Conservation (phyloP, 495 filamentous ascomycete species). For the Penicillium cosmopolitanum region DNA sequence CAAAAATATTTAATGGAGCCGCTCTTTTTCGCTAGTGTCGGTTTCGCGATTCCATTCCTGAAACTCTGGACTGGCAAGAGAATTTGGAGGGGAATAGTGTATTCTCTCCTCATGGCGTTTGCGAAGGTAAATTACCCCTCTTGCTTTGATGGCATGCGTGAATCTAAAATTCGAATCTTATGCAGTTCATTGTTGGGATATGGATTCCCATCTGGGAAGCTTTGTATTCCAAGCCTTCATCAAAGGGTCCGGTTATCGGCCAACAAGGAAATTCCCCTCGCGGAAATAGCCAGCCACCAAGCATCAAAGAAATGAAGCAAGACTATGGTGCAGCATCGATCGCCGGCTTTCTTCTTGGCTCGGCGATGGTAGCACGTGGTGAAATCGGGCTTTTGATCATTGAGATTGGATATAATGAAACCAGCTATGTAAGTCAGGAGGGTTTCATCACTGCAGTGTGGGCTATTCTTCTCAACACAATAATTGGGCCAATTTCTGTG, state of each 20-base stretch:
- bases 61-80: constrained; percentile 63
- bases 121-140: constrained; percentile 51
- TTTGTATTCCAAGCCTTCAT: neutral
- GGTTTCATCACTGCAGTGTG: constrained; percentile 68
- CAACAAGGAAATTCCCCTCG: neutral
- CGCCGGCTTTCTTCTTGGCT: constrained; percentile 52
- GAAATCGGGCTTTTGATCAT: constrained; percentile 80
- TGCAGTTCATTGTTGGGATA: constrained; percentile 34
- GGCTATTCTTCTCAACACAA: constrained; percentile 75
- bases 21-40: constrained; percentile 73
- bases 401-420: constrained; percentile 58
- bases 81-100: constrained; percentile 71
- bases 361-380: constrained; percentile 72
- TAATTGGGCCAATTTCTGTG: constrained; percentile 67
- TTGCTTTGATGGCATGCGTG: neutral
- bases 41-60: constrained; percentile 74
- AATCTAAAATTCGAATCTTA: neutral
- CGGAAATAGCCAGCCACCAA: neutral
- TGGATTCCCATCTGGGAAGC: constrained; percentile 33
- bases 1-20: constrained; percentile 65
- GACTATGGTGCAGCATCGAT: constrained; percentile 37
- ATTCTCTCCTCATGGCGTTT: constrained; percentile 65
- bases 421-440: constrained; percentile 33
- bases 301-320: neutral
- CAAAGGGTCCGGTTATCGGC: neutral